These are phyloP conservation scores for Arthrinium puccinioides DNA, from an alignment of 2,329 filamentous ascomycete species.

Conservation along the genomic window DNA sequence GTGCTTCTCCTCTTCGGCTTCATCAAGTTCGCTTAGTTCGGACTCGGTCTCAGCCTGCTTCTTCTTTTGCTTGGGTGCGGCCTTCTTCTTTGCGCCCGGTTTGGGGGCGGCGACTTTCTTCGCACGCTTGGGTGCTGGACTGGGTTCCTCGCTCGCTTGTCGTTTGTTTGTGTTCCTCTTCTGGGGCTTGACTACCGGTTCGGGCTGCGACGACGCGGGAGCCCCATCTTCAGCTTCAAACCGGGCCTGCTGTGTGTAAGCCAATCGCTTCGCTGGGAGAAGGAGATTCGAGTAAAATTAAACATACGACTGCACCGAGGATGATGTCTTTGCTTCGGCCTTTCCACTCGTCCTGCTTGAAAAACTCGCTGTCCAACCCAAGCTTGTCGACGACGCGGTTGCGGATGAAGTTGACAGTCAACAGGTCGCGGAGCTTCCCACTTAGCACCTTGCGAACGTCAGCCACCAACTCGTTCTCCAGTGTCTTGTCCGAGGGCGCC, in stretches of 20 bases:
- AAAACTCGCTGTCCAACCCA: slow-evolving; percentile 42
- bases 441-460: slow-evolving; percentile 39
- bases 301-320: slow-evolving; percentile 39
- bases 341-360: slow-evolving; percentile 47
- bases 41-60: slow-evolving; percentile 17
- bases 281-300: background rate
- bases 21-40: slow-evolving; percentile 16
- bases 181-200: slow-evolving; percentile 2
- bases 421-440: slow-evolving; percentile 31
- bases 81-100: slow-evolving; percentile 5
- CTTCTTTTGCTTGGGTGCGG: background rate
- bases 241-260: slow-evolving; percentile 9
- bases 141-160: slow-evolving; percentile 23
- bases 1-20: slow-evolving; percentile 9
- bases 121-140: slow-evolving; percentile 24
- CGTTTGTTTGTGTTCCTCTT: slow-evolving; percentile 21
- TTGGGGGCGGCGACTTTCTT: slow-evolving; percentile 16
- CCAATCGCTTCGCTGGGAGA: background rate
- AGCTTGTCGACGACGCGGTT: slow-evolving; percentile 42
- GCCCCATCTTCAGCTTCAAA: slow-evolving; percentile 10
- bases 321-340: slow-evolving; percentile 51
- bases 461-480: slow-evolving; percentile 40
- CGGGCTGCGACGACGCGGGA: slow-evolving; percentile 2
- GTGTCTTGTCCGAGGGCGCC: slow-evolving; percentile 6
- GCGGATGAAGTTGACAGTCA: slow-evolving; percentile 52